These are phyloP conservation scores for Acanthamoeba triangularis DNA, from an alignment of 208 protist species.

Conservation along the genomic window DNA sequence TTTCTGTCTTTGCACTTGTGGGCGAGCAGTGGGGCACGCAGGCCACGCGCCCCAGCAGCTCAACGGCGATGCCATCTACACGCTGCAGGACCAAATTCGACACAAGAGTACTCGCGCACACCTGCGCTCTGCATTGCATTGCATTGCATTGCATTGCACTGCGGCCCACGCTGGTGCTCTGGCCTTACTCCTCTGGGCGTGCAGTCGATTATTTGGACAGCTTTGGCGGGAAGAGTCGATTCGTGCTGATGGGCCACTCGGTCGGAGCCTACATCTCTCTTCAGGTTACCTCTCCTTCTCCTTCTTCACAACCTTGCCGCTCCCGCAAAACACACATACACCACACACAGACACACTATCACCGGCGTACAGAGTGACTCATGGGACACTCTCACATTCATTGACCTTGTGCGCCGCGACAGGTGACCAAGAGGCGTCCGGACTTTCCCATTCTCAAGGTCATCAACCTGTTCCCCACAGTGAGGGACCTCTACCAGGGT, in stretches of 20 bases:
- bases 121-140: no score
- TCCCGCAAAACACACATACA: no score
- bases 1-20: not conserved
- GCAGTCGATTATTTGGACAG: conserved; percentile 54
- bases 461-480: conserved; percentile 29
- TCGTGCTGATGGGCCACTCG: conserved; percentile 71
- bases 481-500: conserved; percentile 58
- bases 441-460: conserved; percentile 45
- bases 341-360: no score
- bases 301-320: no score
- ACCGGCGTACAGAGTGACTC: no score
- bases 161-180: not conserved
- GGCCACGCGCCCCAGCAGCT: conserved; percentile 27
- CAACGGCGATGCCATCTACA: conserved; percentile 46
- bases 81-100: conserved; percentile 51
- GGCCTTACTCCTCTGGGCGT: not conserved
- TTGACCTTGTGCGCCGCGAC: no score
- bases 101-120: conserved; percentile 40
- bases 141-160: no score
- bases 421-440: conserved; percentile 41
- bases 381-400: no score
- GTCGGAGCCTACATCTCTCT: conserved; percentile 64
- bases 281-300: no score
- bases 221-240: conserved; percentile 16
- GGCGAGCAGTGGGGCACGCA: conserved; percentile 19